Evolutionary conservation across 1,284 basidiomycete species (phyloP).

Genomic region (Cystobasidium sp.): DNA sequence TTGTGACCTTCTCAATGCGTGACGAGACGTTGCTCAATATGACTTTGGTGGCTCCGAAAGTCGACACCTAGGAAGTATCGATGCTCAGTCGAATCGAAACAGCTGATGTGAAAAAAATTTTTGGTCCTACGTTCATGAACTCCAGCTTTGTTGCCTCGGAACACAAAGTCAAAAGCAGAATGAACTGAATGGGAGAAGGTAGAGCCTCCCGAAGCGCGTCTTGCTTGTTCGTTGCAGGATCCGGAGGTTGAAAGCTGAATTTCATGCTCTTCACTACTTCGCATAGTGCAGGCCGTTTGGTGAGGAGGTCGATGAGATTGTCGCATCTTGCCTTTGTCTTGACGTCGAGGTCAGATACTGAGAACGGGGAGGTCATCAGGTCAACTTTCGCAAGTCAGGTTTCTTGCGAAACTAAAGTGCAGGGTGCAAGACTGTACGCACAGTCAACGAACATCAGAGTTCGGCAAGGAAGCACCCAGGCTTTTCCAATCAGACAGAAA

Average conservation of each 20-base stretch:
- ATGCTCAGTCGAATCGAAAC: not conserved
- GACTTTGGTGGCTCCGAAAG: constrained; percentile 26
- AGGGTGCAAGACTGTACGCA: too few relatives aligned
- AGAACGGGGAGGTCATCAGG: not conserved
- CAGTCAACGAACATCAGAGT: constrained; percentile 35
- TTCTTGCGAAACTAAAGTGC: too few relatives aligned
- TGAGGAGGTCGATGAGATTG: constrained; percentile 33
- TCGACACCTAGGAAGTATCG: constrained; percentile 8
- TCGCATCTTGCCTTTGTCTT: constrained; percentile 14
- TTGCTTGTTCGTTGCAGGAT: constrained; percentile 22
- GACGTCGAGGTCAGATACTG: constrained; percentile 36
- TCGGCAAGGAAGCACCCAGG: constrained; percentile 34
- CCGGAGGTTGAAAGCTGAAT: constrained; percentile 41
- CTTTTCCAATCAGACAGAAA: constrained; percentile 34
- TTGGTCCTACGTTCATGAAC: constrained; percentile 34
- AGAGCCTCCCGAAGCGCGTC: constrained; percentile 25
- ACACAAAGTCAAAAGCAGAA: constrained; percentile 35
- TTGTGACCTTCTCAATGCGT: constrained; percentile 24
- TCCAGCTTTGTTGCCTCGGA: constrained; percentile 25
- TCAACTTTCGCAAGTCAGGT: too few relatives aligned
- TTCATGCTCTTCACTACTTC: constrained; percentile 31
- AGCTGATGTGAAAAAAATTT: not conserved
- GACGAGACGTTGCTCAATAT: constrained; percentile 13
- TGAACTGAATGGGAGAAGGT: constrained; percentile 38
- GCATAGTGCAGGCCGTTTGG: not conserved